Evolutionary conservation across 306 rosid genomes (phyloP).

Genomic region (Castanea sativa): DNA sequence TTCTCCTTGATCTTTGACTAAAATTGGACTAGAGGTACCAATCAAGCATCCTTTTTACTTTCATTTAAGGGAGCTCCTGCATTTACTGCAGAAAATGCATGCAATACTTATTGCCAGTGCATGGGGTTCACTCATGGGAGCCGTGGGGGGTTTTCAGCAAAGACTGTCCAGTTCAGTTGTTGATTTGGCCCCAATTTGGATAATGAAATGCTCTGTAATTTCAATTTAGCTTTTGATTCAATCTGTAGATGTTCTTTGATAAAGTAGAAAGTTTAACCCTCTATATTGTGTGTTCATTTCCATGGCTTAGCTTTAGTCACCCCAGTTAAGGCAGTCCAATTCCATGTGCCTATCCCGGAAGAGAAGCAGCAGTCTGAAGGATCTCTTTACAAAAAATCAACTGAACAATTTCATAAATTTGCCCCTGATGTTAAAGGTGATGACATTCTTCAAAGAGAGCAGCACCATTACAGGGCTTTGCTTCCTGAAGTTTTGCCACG

Average conservation of each 20-base stretch:
- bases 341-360: background rate
- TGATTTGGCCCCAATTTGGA: background rate
- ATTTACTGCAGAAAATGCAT: background rate
- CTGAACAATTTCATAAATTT: constrained; percentile 9
- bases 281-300: constrained; percentile 5
- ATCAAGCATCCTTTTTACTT: background rate
- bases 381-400: background rate
- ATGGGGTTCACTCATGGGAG: background rate
- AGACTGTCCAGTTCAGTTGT: background rate
- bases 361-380: background rate
- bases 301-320: constrained; percentile 11
- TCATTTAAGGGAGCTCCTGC: background rate
- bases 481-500: constrained; percentile 3
- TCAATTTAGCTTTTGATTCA: background rate
- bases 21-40: background rate
- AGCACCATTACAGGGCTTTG: constrained; percentile 3
- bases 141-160: background rate
- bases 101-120: background rate
- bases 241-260: background rate
- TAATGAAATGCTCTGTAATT: background rate
- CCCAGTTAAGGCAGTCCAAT: constrained; percentile 17
- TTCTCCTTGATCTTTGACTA: background rate
- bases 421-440: constrained; percentile 15
- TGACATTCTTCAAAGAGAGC: constrained; percentile 17
- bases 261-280: background rate